Conservation (phyloP, 441 rosid species). For the Arabidopsis lyrata region DNA sequence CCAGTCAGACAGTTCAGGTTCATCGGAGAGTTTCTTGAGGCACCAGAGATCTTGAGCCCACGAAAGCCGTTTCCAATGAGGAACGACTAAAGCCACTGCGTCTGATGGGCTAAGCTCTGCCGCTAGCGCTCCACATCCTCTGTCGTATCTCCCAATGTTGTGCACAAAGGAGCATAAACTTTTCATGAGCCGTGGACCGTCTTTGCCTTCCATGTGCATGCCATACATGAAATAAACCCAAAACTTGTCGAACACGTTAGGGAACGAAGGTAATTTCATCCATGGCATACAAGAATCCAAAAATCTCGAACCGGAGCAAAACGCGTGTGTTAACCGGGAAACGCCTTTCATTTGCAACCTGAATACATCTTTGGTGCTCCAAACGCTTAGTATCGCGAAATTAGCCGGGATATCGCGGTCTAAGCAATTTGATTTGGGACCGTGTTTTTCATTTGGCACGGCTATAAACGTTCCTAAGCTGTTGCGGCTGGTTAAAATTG, state of each 20-base stretch:
- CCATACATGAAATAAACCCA: slow-evolving; percentile 75
- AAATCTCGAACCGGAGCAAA: slow-evolving; percentile 62
- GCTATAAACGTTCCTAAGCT: slow-evolving; percentile 80
- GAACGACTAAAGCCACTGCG: slow-evolving; percentile 61
- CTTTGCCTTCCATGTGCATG: slow-evolving; percentile 64
- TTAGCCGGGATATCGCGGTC: slow-evolving; percentile 35
- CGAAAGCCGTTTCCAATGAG: slow-evolving; percentile 76
- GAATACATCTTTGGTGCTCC: slow-evolving; percentile 81
- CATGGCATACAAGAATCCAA: slow-evolving; percentile 75
- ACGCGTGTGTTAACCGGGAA: slow-evolving; percentile 49
- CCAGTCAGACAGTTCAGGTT: slow-evolving; percentile 52
- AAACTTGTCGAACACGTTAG: slow-evolving; percentile 66
- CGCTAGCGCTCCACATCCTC: slow-evolving; percentile 65
- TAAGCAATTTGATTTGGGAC: slow-evolving; percentile 47
- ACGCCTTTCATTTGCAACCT: slow-evolving; percentile 68
- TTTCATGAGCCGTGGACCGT: slow-evolving; percentile 58
- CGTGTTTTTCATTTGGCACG: slow-evolving; percentile 42
- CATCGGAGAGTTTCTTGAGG: slow-evolving; percentile 55
- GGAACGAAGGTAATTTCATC: slow-evolving; percentile 71
- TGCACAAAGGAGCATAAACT: slow-evolving; percentile 65
- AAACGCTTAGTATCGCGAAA: slow-evolving; percentile 67
- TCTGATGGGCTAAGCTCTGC: slow-evolving; percentile 69
- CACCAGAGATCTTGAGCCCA: slow-evolving; percentile 81
- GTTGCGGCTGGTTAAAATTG: slow-evolving; percentile 51
- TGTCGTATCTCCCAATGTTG: slow-evolving; percentile 65